These are phyloP conservation scores for Ceratobasidium sp. DNA, from an alignment of 1,284 basidiomycete genomes.

Conservation along the genomic window DNA sequence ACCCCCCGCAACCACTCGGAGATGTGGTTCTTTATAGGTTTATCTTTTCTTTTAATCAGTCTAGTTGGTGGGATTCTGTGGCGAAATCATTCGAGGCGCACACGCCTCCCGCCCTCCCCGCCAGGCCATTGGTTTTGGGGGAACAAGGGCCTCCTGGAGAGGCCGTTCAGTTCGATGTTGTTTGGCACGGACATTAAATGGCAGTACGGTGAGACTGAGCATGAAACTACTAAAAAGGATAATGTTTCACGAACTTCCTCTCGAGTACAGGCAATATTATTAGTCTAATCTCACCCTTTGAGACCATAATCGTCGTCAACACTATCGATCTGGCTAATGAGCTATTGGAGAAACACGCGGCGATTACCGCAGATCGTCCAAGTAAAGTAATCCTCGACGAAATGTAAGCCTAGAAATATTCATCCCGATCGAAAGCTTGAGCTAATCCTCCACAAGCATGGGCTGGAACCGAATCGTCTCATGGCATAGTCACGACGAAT, in stretches of 20 bases:
- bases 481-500: conserved; percentile 15
- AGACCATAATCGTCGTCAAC: conserved; percentile 9
- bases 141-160: not conserved
- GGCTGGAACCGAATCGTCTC: not conserved
- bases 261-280: conserved; percentile 14
- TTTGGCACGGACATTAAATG: conserved; percentile 16
- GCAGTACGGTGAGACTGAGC: not conserved
- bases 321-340: conserved; percentile 20
- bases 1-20: not conserved
- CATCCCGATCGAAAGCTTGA: not conserved
- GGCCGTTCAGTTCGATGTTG: not conserved
- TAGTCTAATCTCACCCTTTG: not conserved
- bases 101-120: conserved; percentile 7
- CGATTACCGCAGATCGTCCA: conserved; percentile 1
- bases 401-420: not conserved
- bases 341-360: conserved; percentile 13
- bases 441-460: not conserved
- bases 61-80: not conserved
- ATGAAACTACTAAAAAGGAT: not conserved
- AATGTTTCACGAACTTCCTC: not conserved
- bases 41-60: not conserved
- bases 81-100: not conserved
- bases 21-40: not conserved
- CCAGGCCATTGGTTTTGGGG: conserved; percentile 30
- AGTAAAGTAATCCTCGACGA: conserved; percentile 6